Evolutionary conservation across 805 yeast genomes (phyloP).

Genomic region (Kurtzmaniella fragi): DNA sequence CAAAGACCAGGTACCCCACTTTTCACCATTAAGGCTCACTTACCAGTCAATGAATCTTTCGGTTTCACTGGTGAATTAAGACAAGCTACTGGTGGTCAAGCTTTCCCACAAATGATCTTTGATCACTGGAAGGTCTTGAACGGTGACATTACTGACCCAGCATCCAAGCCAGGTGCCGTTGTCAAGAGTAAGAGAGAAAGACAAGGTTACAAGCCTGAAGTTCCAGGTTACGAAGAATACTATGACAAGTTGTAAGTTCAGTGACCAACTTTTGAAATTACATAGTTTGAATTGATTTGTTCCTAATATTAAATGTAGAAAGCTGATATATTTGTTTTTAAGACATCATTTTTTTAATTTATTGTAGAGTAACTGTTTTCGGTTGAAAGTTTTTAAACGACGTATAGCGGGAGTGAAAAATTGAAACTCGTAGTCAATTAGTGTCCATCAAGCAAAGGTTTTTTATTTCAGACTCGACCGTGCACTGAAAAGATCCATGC

Average conservation of each 20-base stretch:
- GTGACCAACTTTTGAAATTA: too few relatives aligned
- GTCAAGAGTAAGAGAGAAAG: constrained; percentile 75
- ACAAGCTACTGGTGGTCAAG: constrained; percentile 99
- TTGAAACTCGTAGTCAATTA: too few relatives aligned
- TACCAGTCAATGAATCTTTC: constrained; percentile 99
- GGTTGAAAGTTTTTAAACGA: too few relatives aligned
- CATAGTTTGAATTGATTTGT: constrained; percentile 2
- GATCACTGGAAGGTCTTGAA: constrained; percentile 94
- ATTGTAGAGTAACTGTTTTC: too few relatives aligned
- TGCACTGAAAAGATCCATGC: too few relatives aligned
- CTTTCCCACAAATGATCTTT: constrained; percentile 99
- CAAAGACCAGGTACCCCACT: constrained; percentile 99
- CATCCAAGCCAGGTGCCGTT: constrained; percentile 59
- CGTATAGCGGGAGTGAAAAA: too few relatives aligned
- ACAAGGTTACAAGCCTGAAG: constrained; percentile 93
- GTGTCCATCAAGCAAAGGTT: too few relatives aligned
- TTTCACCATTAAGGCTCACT: constrained; percentile 99
- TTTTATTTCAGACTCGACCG: too few relatives aligned
- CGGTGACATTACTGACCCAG: constrained; percentile 91
- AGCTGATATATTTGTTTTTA: too few relatives aligned
- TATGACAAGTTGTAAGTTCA: constrained; percentile 75
- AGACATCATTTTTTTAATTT: too few relatives aligned
- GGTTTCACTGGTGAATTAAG: constrained; percentile 99
- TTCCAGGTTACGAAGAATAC: constrained; percentile 99
- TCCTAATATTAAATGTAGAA: constrained; percentile 1